A percentile compares a stretch with the other conserved stretches of the same genome.
Conservation (phyloP, 257 asterid genomes). For the Lantana camara region DNA sequence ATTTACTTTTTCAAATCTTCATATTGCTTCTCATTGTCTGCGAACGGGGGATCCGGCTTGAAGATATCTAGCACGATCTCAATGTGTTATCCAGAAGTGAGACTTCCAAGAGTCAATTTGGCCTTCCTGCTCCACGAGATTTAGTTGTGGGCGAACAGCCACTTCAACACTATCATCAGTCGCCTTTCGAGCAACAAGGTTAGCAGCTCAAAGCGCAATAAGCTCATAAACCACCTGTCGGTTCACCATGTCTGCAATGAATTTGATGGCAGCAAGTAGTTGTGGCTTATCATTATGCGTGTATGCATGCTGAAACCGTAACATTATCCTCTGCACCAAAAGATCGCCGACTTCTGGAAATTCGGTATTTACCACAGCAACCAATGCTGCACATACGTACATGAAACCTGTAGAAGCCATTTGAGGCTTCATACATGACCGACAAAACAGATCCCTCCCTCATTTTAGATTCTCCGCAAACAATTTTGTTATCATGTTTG, state of each 20-base stretch:
- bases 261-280: conserved; percentile 86
- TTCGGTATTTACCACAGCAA: conserved; percentile 87
- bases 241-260: conserved; percentile 90
- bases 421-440: conserved; percentile 96
- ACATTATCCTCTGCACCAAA: conserved; percentile 66
- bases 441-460: conserved; percentile 87
- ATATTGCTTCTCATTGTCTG: conserved; percentile 76
- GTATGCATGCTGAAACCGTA: conserved; percentile 75
- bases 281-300: conserved; percentile 93
- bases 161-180: conserved; percentile 96
- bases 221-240: conserved; percentile 92
- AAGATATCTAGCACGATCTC: conserved; percentile 77
- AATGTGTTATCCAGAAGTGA: conserved; percentile 75
- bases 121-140: conserved; percentile 92
- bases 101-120: conserved; percentile 86
- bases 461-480: conserved; percentile 88
- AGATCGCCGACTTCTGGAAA: conserved; percentile 93
- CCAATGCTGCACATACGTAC: conserved; percentile 85
- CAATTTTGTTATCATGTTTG: conserved; percentile 81
- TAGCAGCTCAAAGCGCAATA: conserved; percentile 90
- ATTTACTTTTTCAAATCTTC: conserved; percentile 87
- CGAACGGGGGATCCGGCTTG: conserved; percentile 81
- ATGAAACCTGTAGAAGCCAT: conserved; percentile 96
- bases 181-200: conserved; percentile 71
- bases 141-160: conserved; percentile 87